Evolutionary conservation across 2,329 filamentous ascomycete genomes (phyloP).

Genomic region (Samsoniella hepiali): DNA sequence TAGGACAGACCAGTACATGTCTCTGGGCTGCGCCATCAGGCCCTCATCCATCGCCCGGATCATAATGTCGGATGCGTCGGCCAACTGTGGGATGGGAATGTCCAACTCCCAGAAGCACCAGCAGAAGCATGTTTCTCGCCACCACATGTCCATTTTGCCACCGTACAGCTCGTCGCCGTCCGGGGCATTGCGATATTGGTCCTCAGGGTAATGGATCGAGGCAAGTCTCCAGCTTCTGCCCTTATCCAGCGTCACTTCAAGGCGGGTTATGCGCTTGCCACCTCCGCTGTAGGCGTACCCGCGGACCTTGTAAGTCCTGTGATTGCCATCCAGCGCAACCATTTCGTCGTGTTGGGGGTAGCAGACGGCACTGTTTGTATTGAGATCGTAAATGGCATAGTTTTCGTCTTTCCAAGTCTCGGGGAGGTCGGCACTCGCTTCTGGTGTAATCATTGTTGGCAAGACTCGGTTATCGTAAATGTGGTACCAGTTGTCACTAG

Average conservation of each 20-base stretch:
- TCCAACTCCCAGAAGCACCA: conserved; percentile 90
- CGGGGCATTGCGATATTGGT: conserved; percentile 66
- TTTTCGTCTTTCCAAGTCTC: conserved; percentile 84
- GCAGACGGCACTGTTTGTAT: conserved; percentile 77
- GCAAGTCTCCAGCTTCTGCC: conserved; percentile 69
- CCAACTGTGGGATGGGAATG: conserved; percentile 60
- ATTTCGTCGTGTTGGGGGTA: conserved; percentile 76
- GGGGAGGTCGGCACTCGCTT: conserved; percentile 69
- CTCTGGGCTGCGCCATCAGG: conserved; percentile 79
- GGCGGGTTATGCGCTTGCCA: conserved; percentile 73
- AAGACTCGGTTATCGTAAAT: conserved; percentile 90
- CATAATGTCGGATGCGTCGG: conserved; percentile 66
- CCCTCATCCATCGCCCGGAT: conserved; percentile 87
- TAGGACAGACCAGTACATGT: conserved; percentile 94
- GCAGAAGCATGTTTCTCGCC: conserved; percentile 79
- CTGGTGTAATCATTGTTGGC: conserved; percentile 80
- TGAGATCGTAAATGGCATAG: conserved; percentile 91
- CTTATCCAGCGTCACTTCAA: conserved; percentile 80
- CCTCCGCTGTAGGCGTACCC: conserved; percentile 90
- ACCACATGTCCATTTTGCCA: conserved; percentile 74
- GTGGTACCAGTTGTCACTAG: conserved; percentile 93
- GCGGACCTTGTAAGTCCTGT: conserved; percentile 57
- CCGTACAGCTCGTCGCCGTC: conserved; percentile 66
- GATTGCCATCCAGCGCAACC: conserved; percentile 44
- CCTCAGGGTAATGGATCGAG: conserved; percentile 74